phyloP scores from a whole-genome alignment of 2,329 filamentous ascomycete genomes.

The Aspergillus pseudoviridinutans region DNA sequence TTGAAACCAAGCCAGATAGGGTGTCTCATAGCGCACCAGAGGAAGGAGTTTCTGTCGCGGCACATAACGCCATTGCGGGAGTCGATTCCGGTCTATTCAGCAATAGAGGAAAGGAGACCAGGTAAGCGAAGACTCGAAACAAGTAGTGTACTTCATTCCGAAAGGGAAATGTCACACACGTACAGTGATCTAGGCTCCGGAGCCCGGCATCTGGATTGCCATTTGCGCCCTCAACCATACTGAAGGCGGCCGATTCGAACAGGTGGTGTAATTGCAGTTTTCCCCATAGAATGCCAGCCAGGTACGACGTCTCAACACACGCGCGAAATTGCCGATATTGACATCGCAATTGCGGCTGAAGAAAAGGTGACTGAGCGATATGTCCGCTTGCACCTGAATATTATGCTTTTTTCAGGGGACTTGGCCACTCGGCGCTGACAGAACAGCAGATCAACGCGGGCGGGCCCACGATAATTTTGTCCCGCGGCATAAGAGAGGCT shows the following conservation, averaged over 20 bases:
- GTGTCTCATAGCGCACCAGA: constrained; percentile 89
- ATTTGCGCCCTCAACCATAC: constrained; percentile 37
- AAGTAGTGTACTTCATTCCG: not conserved
- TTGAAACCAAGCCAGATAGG: constrained; percentile 85
- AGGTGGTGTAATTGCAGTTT: constrained; percentile 11
- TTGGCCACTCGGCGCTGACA: not conserved
- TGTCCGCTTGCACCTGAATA: not conserved
- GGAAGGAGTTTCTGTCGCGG: constrained; percentile 79
- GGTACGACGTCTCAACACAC: not conserved
- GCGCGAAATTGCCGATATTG: not conserved
- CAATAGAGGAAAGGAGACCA: constrained; percentile 10
- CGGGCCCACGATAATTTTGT: not conserved
- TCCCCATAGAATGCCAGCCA: constrained; percentile 20
- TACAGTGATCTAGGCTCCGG: constrained; percentile 73
- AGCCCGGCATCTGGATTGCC: constrained; percentile 61
- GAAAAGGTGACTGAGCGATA: not conserved
- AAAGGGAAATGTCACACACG: constrained; percentile 10
- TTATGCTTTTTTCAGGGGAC: not conserved
- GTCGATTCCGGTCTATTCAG: constrained; percentile 67
- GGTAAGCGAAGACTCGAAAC: not conserved
- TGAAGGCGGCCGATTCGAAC: constrained; percentile 19
- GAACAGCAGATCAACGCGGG: not conserved
- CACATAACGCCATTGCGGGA: constrained; percentile 84
- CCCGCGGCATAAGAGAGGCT: not conserved
- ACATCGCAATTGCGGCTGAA: not conserved